Percentiles rank a stretch among this genome's conserved stretches.
Evolutionary conservation across 208 protist species (phyloP).

Genomic region (Acanthamoeba quina): DNA sequence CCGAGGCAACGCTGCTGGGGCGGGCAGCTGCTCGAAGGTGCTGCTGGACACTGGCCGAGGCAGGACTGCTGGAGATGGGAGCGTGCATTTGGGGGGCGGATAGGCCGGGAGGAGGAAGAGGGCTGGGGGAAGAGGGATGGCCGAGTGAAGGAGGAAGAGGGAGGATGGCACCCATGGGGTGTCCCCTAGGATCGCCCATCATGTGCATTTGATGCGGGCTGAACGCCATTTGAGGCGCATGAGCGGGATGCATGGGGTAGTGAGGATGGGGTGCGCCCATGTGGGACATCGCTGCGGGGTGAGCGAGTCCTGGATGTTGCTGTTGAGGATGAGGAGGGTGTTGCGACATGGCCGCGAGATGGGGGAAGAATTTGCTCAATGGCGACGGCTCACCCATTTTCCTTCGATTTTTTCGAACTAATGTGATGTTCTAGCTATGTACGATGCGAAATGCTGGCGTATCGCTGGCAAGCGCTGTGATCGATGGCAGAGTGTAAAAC

Average conservation of each 20-base stretch:
- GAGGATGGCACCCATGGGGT: slow-evolving; percentile 28
- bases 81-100: background rate
- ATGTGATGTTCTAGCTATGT: too few relatives aligned
- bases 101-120: slow-evolving; percentile 2
- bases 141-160: background rate
- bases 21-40: background rate
- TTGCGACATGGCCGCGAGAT: slow-evolving; percentile 32
- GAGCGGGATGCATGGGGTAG: slow-evolving; percentile 10
- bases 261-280: background rate
- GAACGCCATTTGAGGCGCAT: background rate
- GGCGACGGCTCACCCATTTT: slow-evolving; percentile 45
- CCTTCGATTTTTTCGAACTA: background rate
- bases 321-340: slow-evolving; percentile 16
- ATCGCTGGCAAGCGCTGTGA: background rate
- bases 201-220: slow-evolving; percentile 7
- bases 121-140: background rate
- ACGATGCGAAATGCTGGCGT: too few relatives aligned
- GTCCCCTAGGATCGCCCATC: background rate
- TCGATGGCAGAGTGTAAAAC: background rate
- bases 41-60: background rate
- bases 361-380: slow-evolving; percentile 69
- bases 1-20: background rate
- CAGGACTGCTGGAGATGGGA: background rate
- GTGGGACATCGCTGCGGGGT: background rate
- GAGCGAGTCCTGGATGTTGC: background rate